Percentiles rank a stretch among this genome's conserved stretches.
Conservation (phyloP, 1,284 basidiomycete species). For the Pholiota adiposa region DNA sequence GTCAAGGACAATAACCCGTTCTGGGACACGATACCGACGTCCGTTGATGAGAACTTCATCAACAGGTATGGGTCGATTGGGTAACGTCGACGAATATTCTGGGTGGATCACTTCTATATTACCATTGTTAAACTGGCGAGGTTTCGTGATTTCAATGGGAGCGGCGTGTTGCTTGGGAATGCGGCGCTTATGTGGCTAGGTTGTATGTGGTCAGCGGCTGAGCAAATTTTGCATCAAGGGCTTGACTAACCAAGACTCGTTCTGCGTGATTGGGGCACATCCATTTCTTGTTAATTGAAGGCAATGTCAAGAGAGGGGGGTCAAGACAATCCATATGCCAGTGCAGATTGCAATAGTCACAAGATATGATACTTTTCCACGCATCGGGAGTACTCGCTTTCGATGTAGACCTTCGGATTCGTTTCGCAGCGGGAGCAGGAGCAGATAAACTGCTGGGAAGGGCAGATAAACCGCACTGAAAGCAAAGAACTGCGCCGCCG, state of each 20-base stretch:
- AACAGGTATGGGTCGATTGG: constrained; percentile 49
- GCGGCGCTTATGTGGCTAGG: constrained; percentile 74
- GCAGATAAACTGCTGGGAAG: constrained; percentile 57
- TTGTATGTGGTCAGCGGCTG: constrained; percentile 5
- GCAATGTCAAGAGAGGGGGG: constrained; percentile 88
- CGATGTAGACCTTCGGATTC: constrained; percentile 51
- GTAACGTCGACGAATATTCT: constrained; percentile 47
- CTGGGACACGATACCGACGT: constrained; percentile 91
- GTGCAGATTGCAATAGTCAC: constrained; percentile 93
- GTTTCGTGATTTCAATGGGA: constrained; percentile 72
- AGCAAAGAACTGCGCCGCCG: constrained; percentile 84
- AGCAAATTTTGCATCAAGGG: constrained; percentile 15
- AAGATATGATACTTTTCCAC: constrained; percentile 83
- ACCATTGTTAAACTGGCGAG: constrained; percentile 85
- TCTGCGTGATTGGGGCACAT: constrained; percentile 98
- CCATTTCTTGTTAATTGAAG: constrained; percentile 91
- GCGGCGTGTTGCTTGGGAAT: constrained; percentile 72
- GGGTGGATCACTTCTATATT: constrained; percentile 87
- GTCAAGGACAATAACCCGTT: constrained; percentile 89
- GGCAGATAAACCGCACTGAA: constrained; percentile 85
- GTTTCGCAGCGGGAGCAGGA: constrained; percentile 56
- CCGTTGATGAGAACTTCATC: constrained; percentile 85
- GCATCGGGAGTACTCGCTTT: constrained; percentile 48
- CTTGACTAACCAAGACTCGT: constrained; percentile 64
- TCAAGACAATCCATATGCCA: constrained; percentile 98